Conservation (phyloP, 495 filamentous ascomycete species). For the Hypomontagnella monticulosa region DNA sequence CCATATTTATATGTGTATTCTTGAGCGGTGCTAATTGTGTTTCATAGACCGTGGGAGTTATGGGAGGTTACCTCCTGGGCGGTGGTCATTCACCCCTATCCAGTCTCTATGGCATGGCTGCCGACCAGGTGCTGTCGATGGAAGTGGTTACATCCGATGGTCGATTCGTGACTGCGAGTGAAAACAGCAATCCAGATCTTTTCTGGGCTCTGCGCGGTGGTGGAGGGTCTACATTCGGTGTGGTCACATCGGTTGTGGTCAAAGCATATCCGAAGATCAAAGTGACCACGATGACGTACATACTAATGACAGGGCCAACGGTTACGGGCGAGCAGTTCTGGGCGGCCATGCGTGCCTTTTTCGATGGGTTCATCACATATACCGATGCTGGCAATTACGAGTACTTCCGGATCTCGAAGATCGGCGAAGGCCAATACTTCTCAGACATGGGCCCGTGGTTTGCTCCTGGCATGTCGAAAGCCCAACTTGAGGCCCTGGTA, state of each 20-base stretch:
- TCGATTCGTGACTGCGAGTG: conserved; percentile 62
- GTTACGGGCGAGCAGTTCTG: conserved; percentile 60
- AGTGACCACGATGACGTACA: conserved; percentile 53
- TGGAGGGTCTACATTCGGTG: conserved; percentile 67
- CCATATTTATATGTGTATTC: no score
- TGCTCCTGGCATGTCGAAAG: conserved; percentile 57
- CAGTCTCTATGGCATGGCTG: conserved; percentile 58
- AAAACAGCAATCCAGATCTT: conserved; percentile 62
- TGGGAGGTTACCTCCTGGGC: conserved; percentile 63
- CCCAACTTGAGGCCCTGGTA: conserved; percentile 54
- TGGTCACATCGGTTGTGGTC: conserved; percentile 63
- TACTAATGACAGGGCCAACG: conserved; percentile 41
- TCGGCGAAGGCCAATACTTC: conserved; percentile 44
- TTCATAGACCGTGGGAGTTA: conserved; percentile 58
- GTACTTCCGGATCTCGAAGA: conserved; percentile 56
- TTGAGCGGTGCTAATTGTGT: conserved; percentile 1
- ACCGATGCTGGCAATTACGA: conserved; percentile 63
- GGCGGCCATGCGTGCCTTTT: conserved; percentile 58
- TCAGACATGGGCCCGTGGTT: conserved; percentile 60
- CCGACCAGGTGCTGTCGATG: conserved; percentile 63
- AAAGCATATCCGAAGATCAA: conserved; percentile 55
- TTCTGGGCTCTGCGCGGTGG: conserved; percentile 74
- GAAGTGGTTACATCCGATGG: conserved; percentile 68
- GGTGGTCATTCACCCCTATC: conserved; percentile 62
- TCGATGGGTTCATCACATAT: conserved; percentile 56